Evolutionary conservation across 2,329 filamentous ascomycete genomes (phyloP).

Genomic region (Dothiorella sarmentorum): DNA sequence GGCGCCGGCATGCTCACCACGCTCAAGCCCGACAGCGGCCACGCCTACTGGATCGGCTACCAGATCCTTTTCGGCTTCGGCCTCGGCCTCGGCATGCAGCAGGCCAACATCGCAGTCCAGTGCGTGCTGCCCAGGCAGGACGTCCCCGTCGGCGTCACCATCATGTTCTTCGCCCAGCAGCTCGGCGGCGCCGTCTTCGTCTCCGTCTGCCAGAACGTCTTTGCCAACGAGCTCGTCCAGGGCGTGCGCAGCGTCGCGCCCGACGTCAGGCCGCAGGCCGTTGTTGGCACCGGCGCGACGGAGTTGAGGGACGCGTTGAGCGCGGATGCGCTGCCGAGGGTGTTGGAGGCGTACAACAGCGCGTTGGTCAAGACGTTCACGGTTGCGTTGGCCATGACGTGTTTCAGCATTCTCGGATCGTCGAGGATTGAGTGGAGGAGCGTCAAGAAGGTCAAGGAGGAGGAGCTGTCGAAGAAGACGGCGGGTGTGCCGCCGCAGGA

Average conservation of each 20-base stretch:
- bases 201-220: slow-evolving; percentile 49
- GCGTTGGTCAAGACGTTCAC: slow-evolving; percentile 59
- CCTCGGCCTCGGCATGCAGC: slow-evolving; percentile 48
- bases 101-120: slow-evolving; percentile 46
- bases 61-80: slow-evolving; percentile 42
- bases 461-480: not conserved
- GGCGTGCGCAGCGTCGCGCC: slow-evolving; percentile 27
- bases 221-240: slow-evolving; percentile 47
- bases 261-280: slow-evolving; percentile 30
- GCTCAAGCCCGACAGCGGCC: slow-evolving; percentile 38
- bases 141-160: slow-evolving; percentile 45
- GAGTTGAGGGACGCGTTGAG: slow-evolving; percentile 34
- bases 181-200: slow-evolving; percentile 50
- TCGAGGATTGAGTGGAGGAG: slow-evolving; percentile 61
- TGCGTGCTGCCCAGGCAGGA: slow-evolving; percentile 42
- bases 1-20: slow-evolving; percentile 47
- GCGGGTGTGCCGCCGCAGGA: not conserved
- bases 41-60: slow-evolving; percentile 39
- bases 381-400: slow-evolving; percentile 55
- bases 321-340: slow-evolving; percentile 53
- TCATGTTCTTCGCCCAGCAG: slow-evolving; percentile 48
- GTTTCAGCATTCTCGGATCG: slow-evolving; percentile 52
- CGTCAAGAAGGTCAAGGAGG: slow-evolving; percentile 55
- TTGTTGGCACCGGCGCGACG: slow-evolving; percentile 29
- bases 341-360: slow-evolving; percentile 58